Evolutionary conservation across 306 rosid species (phyloP).

Genomic region (Quercus cerris): DNA sequence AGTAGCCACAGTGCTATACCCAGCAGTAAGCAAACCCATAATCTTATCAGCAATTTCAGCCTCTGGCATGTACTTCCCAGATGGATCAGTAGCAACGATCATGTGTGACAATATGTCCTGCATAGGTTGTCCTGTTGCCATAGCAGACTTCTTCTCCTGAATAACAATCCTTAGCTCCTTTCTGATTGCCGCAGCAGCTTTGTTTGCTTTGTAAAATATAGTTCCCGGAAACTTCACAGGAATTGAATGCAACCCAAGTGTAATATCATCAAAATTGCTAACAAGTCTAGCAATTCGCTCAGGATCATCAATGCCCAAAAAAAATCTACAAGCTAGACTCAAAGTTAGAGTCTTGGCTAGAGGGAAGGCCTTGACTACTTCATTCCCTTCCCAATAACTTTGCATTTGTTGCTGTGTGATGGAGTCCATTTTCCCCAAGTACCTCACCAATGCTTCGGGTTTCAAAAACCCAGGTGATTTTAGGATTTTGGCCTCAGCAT

Average conservation of each 20-base stretch:
- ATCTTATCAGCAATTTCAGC: conserved; percentile 50
- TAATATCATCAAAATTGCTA: conserved; percentile 34
- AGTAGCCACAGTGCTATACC: conserved; percentile 41
- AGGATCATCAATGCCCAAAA: conserved; percentile 37
- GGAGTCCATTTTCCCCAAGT: conserved; percentile 48
- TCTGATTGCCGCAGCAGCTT: conserved; percentile 38
- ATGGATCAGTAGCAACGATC: conserved; percentile 39
- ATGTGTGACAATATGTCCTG: conserved; percentile 49
- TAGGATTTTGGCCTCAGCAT: neutral
- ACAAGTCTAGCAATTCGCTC: conserved; percentile 31
- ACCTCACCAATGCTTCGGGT: conserved; percentile 57
- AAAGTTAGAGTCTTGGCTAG: conserved; percentile 41
- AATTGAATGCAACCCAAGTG: conserved; percentile 44
- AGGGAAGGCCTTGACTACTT: conserved; percentile 36
- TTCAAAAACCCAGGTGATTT: conserved; percentile 47
- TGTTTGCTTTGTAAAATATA: conserved; percentile 34
- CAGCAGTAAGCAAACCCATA: conserved; percentile 60
- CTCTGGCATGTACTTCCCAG: conserved; percentile 55
- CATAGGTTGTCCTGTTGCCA: conserved; percentile 41
- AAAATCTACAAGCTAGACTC: conserved; percentile 43
- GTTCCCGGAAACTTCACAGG: conserved; percentile 52
- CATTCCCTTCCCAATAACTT: conserved; percentile 47
- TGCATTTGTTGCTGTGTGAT: conserved; percentile 45
- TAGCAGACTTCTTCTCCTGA: conserved; percentile 49
- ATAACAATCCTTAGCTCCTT: conserved; percentile 40